Conservation (phyloP, 495 filamentous ascomycete genomes). For the Neurospora sp. region DNA sequence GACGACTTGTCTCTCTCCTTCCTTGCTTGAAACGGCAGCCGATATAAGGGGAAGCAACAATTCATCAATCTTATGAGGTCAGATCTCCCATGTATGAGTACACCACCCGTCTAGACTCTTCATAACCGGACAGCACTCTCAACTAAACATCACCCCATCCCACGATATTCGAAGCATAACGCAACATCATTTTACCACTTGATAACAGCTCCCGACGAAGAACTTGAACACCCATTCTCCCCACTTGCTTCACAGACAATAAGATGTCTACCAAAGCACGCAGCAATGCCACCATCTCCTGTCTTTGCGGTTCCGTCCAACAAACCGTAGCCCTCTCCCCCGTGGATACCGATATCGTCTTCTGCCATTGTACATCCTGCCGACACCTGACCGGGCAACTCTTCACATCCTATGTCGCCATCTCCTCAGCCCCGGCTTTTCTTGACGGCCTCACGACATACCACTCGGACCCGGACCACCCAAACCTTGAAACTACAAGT, state of each 20-base stretch:
- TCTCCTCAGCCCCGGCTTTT: constrained; percentile 10
- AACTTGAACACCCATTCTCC: background rate
- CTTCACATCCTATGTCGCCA: constrained; percentile 41
- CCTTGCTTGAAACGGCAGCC: background rate
- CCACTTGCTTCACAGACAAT: background rate
- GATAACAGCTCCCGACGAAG: background rate
- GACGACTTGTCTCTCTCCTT: background rate
- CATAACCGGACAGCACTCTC: background rate
- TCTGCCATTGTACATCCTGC: constrained; percentile 61
- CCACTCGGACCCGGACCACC: constrained; percentile 16
- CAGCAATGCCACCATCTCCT: constrained; percentile 31
- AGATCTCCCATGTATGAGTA: background rate
- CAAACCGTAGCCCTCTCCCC: constrained; percentile 15
- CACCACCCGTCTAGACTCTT: background rate
- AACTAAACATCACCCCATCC: background rate
- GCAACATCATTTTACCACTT: background rate
- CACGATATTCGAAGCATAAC: background rate
- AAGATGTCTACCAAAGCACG: background rate
- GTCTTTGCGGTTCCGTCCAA: constrained; percentile 44
- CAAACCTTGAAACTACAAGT: constrained; percentile 14
- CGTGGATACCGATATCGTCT: constrained; percentile 23
- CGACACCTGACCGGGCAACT: constrained; percentile 50
- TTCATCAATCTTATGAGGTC: background rate
- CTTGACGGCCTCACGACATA: constrained; percentile 34
- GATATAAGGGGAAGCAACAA: background rate